These are phyloP conservation scores for Cercospora janseana DNA, from an alignment of 2,329 filamentous ascomycete species.

Conservation along the genomic window DNA sequence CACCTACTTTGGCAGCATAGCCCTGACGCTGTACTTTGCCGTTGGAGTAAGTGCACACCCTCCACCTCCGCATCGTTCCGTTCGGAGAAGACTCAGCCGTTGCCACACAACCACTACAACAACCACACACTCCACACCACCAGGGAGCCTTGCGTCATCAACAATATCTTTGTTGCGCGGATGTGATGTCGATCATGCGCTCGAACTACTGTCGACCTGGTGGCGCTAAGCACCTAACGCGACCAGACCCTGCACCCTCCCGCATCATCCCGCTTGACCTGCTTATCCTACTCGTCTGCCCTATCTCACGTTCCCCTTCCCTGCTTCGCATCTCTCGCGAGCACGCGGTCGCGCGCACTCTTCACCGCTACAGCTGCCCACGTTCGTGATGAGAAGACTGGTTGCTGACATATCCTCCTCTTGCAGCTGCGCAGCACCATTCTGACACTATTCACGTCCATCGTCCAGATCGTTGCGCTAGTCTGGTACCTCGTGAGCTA, in stretches of 20 bases:
- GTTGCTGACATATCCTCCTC: constrained; percentile 19
- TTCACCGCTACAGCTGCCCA: constrained; percentile 7
- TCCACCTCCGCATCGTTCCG: constrained; percentile 12
- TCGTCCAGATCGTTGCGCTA: constrained; percentile 79
- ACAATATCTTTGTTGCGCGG: constrained; percentile 29
- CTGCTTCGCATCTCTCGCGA: constrained; percentile 2
- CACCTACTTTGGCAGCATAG: constrained; percentile 91
- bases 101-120: constrained; percentile 20
- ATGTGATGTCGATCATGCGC: constrained; percentile 28
- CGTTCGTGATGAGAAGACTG: not conserved
- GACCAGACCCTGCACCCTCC: constrained; percentile 18
- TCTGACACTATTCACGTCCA: constrained; percentile 78
- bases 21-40: constrained; percentile 85
- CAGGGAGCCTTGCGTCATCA: constrained; percentile 14
- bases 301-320: constrained; percentile 18
- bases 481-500: constrained; percentile 96
- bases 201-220: constrained; percentile 22
- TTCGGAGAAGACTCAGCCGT: constrained; percentile 17
- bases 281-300: constrained; percentile 18
- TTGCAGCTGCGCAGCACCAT: constrained; percentile 75
- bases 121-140: constrained; percentile 18
- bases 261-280: constrained; percentile 17
- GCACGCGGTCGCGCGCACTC: not conserved
- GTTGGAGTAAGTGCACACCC: constrained; percentile 89
- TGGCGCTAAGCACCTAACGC: constrained; percentile 14